These are phyloP conservation scores for Pelargonium myrrhifolium DNA, from an alignment of 441 rosid species.

Conservation along the genomic window DNA sequence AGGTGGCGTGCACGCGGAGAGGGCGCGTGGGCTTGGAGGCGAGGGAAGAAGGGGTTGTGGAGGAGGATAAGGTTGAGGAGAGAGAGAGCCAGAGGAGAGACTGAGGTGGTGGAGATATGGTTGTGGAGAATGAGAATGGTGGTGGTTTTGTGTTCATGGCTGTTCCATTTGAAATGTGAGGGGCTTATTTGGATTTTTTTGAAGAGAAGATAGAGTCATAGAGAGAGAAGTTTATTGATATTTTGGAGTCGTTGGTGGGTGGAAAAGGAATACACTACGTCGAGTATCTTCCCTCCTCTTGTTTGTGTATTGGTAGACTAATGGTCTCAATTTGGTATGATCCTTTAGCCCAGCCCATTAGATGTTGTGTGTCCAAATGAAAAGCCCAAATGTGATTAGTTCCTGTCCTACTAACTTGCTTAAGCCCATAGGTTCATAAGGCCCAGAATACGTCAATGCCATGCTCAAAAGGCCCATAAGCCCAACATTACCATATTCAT, in stretches of 20 bases:
- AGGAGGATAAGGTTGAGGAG: conserved; percentile 17
- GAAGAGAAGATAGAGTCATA: background rate
- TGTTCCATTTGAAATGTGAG: conserved; percentile 28
- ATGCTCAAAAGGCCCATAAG: too few species aligned
- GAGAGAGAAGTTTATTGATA: background rate
- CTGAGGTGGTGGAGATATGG: conserved; percentile 20
- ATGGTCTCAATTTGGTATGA: too few species aligned
- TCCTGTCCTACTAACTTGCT: too few species aligned
- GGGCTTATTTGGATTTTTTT: background rate
- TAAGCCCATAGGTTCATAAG: too few species aligned
- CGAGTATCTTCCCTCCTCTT: conserved; percentile 14
- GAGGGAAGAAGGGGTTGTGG: background rate
- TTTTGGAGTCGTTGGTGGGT: conserved; percentile 14
- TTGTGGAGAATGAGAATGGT: conserved; percentile 21
- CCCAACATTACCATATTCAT: too few species aligned
- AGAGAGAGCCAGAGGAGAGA: conserved; percentile 24
- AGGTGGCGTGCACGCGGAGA: conserved; percentile 20
- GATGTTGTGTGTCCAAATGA: too few species aligned
- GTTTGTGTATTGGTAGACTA: background rate
- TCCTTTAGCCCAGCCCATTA: too few species aligned
- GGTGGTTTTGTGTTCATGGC: conserved; percentile 31
- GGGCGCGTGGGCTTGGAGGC: conserved; percentile 17
- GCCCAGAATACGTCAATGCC: too few species aligned
- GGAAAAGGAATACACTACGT: conserved; percentile 44
- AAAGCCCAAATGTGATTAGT: too few species aligned